These are phyloP conservation scores for Endothia cerciana DNA, from an alignment of 2,329 filamentous ascomycete genomes.

Conservation along the genomic window DNA sequence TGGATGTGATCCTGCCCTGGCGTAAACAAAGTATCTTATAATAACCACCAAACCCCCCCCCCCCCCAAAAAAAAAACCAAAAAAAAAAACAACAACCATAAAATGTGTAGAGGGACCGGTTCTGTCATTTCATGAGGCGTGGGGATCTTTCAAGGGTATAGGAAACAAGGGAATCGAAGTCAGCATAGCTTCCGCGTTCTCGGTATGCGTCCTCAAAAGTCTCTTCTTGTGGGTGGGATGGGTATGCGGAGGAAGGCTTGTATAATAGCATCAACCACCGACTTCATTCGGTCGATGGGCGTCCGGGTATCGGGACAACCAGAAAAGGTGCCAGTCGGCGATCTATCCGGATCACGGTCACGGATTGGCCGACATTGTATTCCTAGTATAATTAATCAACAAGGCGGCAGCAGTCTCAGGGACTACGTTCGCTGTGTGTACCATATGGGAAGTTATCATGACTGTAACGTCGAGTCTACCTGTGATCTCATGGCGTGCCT, in stretches of 20 bases:
- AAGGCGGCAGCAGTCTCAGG: background rate
- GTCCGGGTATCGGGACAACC: background rate
- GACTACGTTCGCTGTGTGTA: constrained; percentile 3
- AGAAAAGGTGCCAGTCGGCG: background rate
- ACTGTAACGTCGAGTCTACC: background rate
- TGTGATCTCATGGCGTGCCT: too few species aligned
- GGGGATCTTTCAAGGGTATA: background rate
- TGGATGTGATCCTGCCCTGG: background rate
- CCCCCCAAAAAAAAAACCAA: background rate
- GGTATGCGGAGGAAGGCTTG: background rate
- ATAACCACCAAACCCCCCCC: background rate
- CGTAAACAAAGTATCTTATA: background rate
- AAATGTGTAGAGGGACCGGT: background rate
- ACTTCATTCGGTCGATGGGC: background rate
- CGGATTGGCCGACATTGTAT: constrained; percentile 3
- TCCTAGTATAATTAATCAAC: constrained; percentile 6
- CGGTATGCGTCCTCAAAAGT: background rate
- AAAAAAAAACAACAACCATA: background rate
- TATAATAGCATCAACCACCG: constrained; percentile 1
- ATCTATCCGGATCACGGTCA: background rate
- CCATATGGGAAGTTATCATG: background rate
- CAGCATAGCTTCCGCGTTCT: background rate
- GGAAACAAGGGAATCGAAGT: background rate
- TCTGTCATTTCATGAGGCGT: background rate
- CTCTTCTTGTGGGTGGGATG: background rate